Evolutionary conservation across 2,329 filamentous ascomycete genomes (phyloP).

Genomic region (Pseudocercospora fijiensis): DNA sequence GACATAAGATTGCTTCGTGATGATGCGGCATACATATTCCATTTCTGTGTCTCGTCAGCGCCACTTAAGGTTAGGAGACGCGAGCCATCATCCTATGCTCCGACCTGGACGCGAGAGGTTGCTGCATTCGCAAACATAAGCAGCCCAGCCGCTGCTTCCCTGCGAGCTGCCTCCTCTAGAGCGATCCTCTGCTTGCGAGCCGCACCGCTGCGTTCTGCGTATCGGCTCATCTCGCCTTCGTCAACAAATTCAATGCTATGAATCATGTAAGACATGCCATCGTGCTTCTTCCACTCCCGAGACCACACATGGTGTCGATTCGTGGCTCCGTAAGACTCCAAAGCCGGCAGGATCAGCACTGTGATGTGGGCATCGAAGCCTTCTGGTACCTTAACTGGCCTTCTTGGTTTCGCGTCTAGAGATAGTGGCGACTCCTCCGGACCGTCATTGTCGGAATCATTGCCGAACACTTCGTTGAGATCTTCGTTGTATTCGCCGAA

Average conservation of each 20-base stretch:
- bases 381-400: conserved; percentile 62
- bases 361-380: conserved; percentile 85
- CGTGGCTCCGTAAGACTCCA: conserved; percentile 73
- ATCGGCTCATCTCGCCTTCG: conserved; percentile 59
- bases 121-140: conserved; percentile 32
- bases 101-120: conserved; percentile 21
- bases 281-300: conserved; percentile 75
- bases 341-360: conserved; percentile 73
- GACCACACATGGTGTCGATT: conserved; percentile 80
- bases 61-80: neutral
- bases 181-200: conserved; percentile 52
- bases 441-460: conserved; percentile 38
- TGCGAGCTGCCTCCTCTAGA: conserved; percentile 37
- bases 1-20: neutral
- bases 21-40: neutral
- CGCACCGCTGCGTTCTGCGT: conserved; percentile 48
- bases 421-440: conserved; percentile 31
- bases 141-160: conserved; percentile 36
- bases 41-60: neutral
- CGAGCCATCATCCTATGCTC: conserved; percentile 14
- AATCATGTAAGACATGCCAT: conserved; percentile 87
- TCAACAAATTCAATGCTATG: conserved; percentile 80
- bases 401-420: conserved; percentile 41
- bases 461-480: conserved; percentile 36
- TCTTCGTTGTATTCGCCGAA: conserved; percentile 61